A percentile compares a stretch with the other conserved stretches of the same genome.
Evolutionary conservation across 331 rosid species (phyloP).

Genomic region (Arachis monticola): DNA sequence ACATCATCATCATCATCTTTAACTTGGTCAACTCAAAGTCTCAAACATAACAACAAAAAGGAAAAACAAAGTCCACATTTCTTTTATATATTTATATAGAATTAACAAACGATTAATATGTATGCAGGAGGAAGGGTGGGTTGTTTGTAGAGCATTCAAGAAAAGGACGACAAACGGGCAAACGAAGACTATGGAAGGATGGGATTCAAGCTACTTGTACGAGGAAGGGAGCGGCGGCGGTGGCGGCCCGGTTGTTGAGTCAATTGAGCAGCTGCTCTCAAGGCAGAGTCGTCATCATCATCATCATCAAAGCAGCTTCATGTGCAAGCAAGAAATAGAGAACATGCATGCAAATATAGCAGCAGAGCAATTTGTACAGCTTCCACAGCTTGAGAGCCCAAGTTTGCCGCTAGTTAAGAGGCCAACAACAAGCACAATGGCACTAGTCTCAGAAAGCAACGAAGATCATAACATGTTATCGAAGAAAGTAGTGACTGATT

Average conservation of each 20-base stretch:
- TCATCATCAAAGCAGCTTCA: conserved; percentile 48
- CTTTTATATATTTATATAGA: too few species aligned
- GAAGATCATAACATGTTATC: conserved; percentile 40
- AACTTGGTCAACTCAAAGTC: conserved; percentile 1
- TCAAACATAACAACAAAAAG: neutral
- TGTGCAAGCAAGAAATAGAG: conserved; percentile 87
- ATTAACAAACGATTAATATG: too few species aligned
- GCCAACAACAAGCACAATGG: conserved; percentile 56
- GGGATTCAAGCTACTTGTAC: conserved; percentile 71
- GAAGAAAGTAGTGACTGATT: conserved; percentile 69
- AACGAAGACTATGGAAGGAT: conserved; percentile 63
- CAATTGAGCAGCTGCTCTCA: conserved; percentile 53
- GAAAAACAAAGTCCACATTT: neutral
- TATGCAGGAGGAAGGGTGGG: conserved; percentile 99
- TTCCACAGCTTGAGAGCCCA: conserved; percentile 84
- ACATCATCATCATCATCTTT: conserved; percentile 32
- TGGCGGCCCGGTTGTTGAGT: conserved; percentile 53
- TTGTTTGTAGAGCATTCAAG: conserved; percentile 97
- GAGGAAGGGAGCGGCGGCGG: conserved; percentile 66
- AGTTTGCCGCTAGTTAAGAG: conserved; percentile 68
- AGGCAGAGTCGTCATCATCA: conserved; percentile 65
- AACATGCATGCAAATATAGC: conserved; percentile 44
- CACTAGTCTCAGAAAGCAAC: conserved; percentile 49
- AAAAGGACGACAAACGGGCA: conserved; percentile 65
- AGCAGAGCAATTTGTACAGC: conserved; percentile 68